phyloP scores from a whole-genome alignment of 2,329 filamentous ascomycete genomes.

The Sporothrix pseudoabietina region DNA sequence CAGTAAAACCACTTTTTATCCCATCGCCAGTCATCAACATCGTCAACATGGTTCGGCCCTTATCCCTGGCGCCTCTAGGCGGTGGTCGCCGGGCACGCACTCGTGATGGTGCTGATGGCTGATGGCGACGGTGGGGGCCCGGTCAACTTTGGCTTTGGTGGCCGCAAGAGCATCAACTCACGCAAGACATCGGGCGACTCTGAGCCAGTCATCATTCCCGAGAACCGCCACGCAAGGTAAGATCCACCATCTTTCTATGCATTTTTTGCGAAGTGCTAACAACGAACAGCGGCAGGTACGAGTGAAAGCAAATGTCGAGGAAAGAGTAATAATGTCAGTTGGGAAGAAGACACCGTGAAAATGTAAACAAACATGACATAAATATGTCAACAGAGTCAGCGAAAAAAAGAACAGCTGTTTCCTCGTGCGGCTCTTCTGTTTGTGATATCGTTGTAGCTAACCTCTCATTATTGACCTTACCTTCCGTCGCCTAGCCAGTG shows the following conservation, averaged over 20 bases:
- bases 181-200: slow-evolving; percentile 25
- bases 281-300: not conserved
- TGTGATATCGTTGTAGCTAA: no score
- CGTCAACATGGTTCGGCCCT: not conserved
- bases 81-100: not conserved
- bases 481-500: no score
- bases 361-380: no score
- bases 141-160: not conserved
- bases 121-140: not conserved
- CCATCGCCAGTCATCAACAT: not conserved
- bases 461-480: no score
- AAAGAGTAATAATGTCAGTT: not conserved
- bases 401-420: no score
- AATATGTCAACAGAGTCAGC: no score
- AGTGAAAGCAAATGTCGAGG: not conserved
- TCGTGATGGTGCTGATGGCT: not conserved
- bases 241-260: not conserved
- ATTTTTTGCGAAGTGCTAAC: not conserved
- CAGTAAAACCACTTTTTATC: no score
- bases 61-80: not conserved
- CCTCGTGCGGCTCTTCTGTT: no score
- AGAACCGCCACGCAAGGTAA: slow-evolving; percentile 21
- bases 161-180: slow-evolving; percentile 18
- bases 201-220: slow-evolving; percentile 5
- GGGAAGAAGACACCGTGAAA: not conserved